Base-by-base conservation (phyloP, 495 filamentous ascomycete species). In the Neurospora sublineolata region DNA sequence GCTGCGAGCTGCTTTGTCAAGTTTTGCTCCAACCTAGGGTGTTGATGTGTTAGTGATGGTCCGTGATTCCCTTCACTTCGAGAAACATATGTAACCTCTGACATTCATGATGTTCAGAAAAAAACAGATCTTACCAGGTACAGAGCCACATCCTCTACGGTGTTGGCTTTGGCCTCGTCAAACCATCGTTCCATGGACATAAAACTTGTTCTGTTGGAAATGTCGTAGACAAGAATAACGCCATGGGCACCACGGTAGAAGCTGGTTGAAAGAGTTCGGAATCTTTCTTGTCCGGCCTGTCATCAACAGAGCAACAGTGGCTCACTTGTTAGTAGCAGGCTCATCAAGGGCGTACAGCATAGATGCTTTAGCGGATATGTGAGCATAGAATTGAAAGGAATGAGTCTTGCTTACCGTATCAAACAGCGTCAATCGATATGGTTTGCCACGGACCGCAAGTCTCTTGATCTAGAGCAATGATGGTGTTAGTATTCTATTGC, bases 181-280 rank as follows among this genome's bases (percentile, higher is more conserved):
- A 87, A 87, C 87, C 87, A 89, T 64, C 82, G 80, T 67, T 86
- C 85, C 85, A 89, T 86, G 52, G 83, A 80, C 27, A 83, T 77
- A 72, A 89, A 89, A 71, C 81, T 84, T 46, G 86, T 84, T 40
- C 84, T 75, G 73, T 80, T 86, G 18, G 85, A 84, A 44, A 89
- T 84, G 74, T 89, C 87, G 77, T 89, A 89, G 52, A 88, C 86
- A 33, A 89, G 76, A 71, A 89, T 83, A 70, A 89, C 84, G 72
- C 82, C 87, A 72, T 89, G 87, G 3, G 87, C 86, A 67, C 86
- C 86, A 38, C 87, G 86, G 79, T 89, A 89, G 78, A 88, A 89
- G 71, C 82, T 84, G 70, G 85, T 87, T 4, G 87, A 87, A 58
- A 89, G 81, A 9, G 87, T 87, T 71, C 86, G 86, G 78, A 89